Base-by-base conservation (phyloP, 306 rosid genomes). In the Senna tora region DNA sequence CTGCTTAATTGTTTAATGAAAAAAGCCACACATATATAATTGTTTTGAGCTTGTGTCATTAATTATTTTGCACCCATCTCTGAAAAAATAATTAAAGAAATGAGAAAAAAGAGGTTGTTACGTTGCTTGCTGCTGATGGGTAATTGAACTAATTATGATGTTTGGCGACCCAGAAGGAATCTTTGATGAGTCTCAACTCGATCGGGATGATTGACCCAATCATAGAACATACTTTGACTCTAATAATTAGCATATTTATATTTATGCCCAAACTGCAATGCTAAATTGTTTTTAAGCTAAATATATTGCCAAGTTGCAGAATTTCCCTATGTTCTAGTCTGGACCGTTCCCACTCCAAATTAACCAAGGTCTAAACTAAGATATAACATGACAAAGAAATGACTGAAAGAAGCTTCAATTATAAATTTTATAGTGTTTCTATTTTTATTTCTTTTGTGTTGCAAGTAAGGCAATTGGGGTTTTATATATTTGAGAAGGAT, bases 141-240 rank as follows among this genome's bases (percentile, higher is more conserved):
- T 20, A 70, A 55, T 73, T 63, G 80, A 64, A 65, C 67, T 85
- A 85, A 82, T 86, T 72, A 82, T 84, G 68, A 79, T 65, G 78
- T 73, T 78, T 70, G 71, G 65, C 2, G 30, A 25, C 30, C 3
- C 30, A 3, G 30, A 25, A 25, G 65, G 83, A 80, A 82, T 80
- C 75, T 81, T 75, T 79, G 21, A 16, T 57, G 67, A 28, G 70
- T 68, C 78, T 51, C 74, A 77, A 41, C 55, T 49, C 51, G n/a
- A n/a, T n/a, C n/a, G n/a, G n/a, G n/a, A 56, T 75, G 53, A 74
- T 86, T 77, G 82, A 86, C 85, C 78, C 73, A 77, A 80, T 86
- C 83, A 75, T 80, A 72, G 32, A 42, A 45, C 30, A 33, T 17
- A 28, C 55, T 16, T 25, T 43, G 34, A 16, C 54, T 13, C 19